Evolutionary conservation across 371 early-diverging fungal genomes (phyloP).

Genomic region (Mortierella sp.): DNA sequence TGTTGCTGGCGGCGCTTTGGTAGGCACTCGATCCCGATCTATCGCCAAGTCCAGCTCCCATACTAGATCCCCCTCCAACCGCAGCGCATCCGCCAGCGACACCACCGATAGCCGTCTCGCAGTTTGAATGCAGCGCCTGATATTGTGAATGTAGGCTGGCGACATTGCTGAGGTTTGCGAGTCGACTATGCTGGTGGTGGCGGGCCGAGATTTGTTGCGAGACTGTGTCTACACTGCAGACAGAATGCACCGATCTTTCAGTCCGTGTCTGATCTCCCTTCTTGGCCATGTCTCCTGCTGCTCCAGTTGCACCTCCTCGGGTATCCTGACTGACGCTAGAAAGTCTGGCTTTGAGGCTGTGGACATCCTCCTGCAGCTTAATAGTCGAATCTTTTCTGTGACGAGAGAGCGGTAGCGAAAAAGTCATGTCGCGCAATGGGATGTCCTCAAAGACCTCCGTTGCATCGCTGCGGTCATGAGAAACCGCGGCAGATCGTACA

Average conservation of each 20-base stretch:
- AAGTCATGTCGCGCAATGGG: constrained; percentile 19
- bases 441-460: constrained; percentile 28
- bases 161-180: constrained; percentile 28
- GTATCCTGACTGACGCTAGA: constrained; percentile 27
- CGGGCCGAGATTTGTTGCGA: constrained; percentile 48
- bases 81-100: background rate
- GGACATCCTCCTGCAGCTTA: constrained; percentile 16
- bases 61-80: background rate
- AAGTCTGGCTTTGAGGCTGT: constrained; percentile 19
- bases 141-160: constrained; percentile 34
- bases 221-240: constrained; percentile 43
- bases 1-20: background rate
- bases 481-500: background rate
- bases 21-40: constrained; percentile 13
- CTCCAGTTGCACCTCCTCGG: background rate
- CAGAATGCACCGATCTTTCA: constrained; percentile 39
- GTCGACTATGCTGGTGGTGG: constrained; percentile 39
- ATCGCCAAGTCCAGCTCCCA: background rate
- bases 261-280: background rate
- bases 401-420: constrained; percentile 5
- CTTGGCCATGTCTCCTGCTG: background rate
- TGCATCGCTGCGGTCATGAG: background rate
- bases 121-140: constrained; percentile 11
- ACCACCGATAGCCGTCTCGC: constrained; percentile 14
- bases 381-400: constrained; percentile 2